These are phyloP conservation scores for Striga hermonthica DNA, from an alignment of 305 asterid species.

Conservation along the genomic window DNA sequence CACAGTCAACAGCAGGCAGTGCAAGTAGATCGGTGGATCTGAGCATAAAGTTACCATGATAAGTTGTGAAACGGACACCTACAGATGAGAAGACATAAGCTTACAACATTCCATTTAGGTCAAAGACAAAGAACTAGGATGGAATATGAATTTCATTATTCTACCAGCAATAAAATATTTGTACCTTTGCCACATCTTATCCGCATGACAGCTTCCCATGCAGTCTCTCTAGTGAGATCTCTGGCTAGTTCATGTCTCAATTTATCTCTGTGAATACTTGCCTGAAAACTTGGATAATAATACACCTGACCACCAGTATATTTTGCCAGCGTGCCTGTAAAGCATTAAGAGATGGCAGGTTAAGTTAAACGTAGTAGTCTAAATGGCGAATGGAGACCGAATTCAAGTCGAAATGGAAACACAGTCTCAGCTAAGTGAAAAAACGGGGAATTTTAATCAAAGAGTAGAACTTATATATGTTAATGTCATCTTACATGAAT, in stretches of 20 bases:
- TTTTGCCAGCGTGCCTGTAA: slow-evolving; percentile 70
- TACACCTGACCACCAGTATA: slow-evolving; percentile 18
- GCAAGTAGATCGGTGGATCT: slow-evolving; percentile 87
- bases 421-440: no score
- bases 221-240: slow-evolving; percentile 89
- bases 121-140: neutral
- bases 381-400: no score
- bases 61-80: slow-evolving; percentile 90
- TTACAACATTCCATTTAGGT: neutral
- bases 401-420: no score
- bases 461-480: no score
- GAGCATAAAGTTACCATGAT: slow-evolving; percentile 95
- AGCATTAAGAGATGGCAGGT: slow-evolving; percentile 20
- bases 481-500: no score
- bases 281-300: slow-evolving; percentile 5
- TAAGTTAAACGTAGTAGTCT: no score
- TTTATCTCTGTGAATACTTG: slow-evolving; percentile 31
- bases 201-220: slow-evolving; percentile 95
- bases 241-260: slow-evolving; percentile 72
- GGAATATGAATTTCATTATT: neutral
- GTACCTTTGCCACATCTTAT: slow-evolving; percentile 90
- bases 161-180: slow-evolving; percentile 24
- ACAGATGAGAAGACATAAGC: neutral
- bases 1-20: slow-evolving; percentile 90
- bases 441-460: no score